Evolutionary conservation across 176 grass and related monocot species (phyloP), one percentile per base, ranked within the genome.

Genomic region (Musa troglodytarum): DNA sequence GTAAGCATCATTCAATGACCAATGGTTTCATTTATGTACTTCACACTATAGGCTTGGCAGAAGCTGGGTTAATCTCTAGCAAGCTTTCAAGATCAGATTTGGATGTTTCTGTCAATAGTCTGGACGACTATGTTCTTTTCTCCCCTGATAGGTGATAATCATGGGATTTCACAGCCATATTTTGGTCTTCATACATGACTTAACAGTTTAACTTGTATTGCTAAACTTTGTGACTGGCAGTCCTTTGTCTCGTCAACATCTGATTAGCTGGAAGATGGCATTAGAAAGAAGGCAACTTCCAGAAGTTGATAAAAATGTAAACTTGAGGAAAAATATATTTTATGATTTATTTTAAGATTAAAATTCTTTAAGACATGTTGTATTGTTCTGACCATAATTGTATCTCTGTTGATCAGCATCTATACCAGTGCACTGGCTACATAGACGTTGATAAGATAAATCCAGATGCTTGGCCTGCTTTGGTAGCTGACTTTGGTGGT

Each of bases 381-480:
- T 8, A 19, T 52, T 56, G 71, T n/a, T 56, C 8, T 58, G 14
- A 74, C 56, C 57, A 13, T 85, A 53, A 67, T 10, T 68, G 3
- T 69, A 9, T 83, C 26, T 78, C 68, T 67, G 21, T 34, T 77
- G 58, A 74, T 9, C 84, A 98, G 90, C 79, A 69, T 76, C 77
- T 98, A 62, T 93, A 84, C 78, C 85, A 77, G 79, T 83, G 62
- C 11, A 89, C 86, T 68, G 94, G 90, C 29, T 98, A 86, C 72
- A 91, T 93, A 80, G 94, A 98, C 52, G 83, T 98, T 62, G 88
- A 98, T 74, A 98, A 87, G 82, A 98, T 98, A 91, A 85, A 91
- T 53, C 57, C 82, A 84, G 90, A 89, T 83, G 88, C 84, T 3
- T 98, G 94, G 94, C 94, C 94, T 67, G 86, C 90, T 84, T 87